A percentile compares a stretch with the other conserved stretches of the same genome.
Evolutionary conservation across 1,284 basidiomycete species (phyloP).

Genomic region (Sporisorium graminicola): DNA sequence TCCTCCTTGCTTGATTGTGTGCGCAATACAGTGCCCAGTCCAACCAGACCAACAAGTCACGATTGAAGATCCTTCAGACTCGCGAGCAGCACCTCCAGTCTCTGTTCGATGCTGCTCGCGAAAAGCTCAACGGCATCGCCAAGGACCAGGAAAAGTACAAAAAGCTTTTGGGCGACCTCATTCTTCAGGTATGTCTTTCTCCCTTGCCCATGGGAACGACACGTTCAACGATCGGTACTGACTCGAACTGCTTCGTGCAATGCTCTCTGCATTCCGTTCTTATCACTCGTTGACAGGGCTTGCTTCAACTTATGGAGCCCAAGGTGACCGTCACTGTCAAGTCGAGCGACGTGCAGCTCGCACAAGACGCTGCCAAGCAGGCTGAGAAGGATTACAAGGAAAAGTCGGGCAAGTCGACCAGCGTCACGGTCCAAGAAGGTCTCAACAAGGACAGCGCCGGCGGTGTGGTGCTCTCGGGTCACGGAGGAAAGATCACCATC

Average conservation of each 20-base stretch:
- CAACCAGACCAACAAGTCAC: constrained; percentile 92
- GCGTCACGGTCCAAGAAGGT: constrained; percentile 77
- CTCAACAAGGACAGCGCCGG: constrained; percentile 76
- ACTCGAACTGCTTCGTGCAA: background rate
- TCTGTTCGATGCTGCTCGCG: constrained; percentile 83
- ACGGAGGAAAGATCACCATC: constrained; percentile 64
- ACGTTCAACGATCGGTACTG: background rate
- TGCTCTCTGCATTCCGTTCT: background rate
- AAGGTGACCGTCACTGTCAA: constrained; percentile 60
- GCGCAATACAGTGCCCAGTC: constrained; percentile 82
- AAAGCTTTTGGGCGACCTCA: constrained; percentile 71
- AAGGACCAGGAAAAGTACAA: constrained; percentile 76
- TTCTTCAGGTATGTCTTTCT: constrained; percentile 77
- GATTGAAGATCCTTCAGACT: constrained; percentile 88
- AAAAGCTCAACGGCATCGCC: constrained; percentile 77
- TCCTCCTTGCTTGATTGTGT: background rate
- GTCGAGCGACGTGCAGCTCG: constrained; percentile 62
- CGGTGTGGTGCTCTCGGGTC: constrained; percentile 60
- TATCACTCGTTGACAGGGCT: constrained; percentile 30
- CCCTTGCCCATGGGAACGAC: background rate
- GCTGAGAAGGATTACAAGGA: constrained; percentile 79
- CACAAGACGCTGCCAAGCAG: constrained; percentile 75
- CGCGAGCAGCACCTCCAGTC: constrained; percentile 93
- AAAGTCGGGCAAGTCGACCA: constrained; percentile 80
- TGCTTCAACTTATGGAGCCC: constrained; percentile 65